A percentile compares a stretch with the other conserved stretches of the same genome.
Conservation (phyloP, 2,329 filamentous ascomycete species). For the Xylariales sp. region DNA sequence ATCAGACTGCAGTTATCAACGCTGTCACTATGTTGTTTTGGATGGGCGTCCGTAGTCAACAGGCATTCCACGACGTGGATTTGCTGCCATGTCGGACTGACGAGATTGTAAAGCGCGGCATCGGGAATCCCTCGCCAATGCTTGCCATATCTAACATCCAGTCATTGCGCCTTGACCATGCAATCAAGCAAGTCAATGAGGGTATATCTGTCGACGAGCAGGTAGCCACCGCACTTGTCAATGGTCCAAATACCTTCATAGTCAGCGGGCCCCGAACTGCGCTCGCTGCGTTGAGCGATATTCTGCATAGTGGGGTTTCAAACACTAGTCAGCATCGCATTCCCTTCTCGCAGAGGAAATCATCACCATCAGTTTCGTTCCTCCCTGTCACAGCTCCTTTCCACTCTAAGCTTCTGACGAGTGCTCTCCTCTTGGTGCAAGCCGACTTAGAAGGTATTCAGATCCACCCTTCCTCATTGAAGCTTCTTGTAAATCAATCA, state of each 20-base stretch:
- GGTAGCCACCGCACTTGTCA: conserved; percentile 17
- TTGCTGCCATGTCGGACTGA: too few species aligned
- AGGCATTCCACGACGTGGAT: too few species aligned
- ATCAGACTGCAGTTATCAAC: conserved; percentile 21
- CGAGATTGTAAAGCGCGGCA: too few species aligned
- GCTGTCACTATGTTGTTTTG: conserved; percentile 30
- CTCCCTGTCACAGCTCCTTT: conserved; percentile 36
- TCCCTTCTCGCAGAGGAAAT: conserved; percentile 27
- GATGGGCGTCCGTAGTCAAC: conserved; percentile 26
- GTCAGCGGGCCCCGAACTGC: conserved; percentile 23
- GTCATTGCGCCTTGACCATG: background rate
- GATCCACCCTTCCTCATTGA: conserved; percentile 39
- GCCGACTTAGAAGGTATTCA: conserved; percentile 16
- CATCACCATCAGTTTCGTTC: conserved; percentile 22
- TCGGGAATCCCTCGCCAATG: conserved; percentile 25
- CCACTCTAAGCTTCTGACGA: conserved; percentile 30
- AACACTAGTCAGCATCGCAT: conserved; percentile 22
- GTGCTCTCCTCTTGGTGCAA: conserved; percentile 18
- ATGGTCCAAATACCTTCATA: conserved; percentile 17
- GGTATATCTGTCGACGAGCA: conserved; percentile 8
- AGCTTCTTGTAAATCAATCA: conserved; percentile 24
- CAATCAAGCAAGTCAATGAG: conserved; percentile 11
- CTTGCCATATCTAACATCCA: conserved; percentile 7
- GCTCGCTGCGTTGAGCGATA: conserved; percentile 9
- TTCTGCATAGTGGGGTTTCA: conserved; percentile 20